Base-by-base conservation (phyloP, 768 basidiomycete species). In the Collybiopsis confluens region DNA sequence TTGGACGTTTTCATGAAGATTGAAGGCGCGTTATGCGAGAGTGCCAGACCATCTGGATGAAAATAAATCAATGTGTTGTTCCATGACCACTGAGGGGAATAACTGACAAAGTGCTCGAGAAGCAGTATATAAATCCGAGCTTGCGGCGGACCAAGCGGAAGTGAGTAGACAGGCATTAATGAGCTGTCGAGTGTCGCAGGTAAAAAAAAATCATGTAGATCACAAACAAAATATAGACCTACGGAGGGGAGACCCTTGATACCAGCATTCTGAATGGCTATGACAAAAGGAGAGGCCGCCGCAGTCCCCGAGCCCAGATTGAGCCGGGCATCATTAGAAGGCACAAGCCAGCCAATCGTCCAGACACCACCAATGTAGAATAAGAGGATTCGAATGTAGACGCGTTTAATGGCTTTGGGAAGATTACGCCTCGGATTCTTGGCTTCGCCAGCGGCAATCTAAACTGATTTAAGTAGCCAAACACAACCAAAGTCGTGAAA, bases 81-180 rank as follows among this genome's bases (percentile, higher is more conserved):
- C 46, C 41, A 16, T n/a, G 16, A 23, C 20, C 38, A 7, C 3
- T 7, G n/a, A n/a, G n/a, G 10, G n/a, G 15, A 27, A 38, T 33
- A 24, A 74, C 86, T 61, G 57, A 90, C 88, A 95, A 8, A 98
- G 77, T 0, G 88, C 89, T 52, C 90, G 84, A 16, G 92, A 93
- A 43, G 87, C 86, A 3, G 92, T 94, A 71, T 92, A 96, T 43
- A 97, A 67, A 65, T 96, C 92, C 65, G 87, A 89, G 21, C 86
- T 86, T 4, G 90, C 91, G 30, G 94, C 93, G 23, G 93, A 96
- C 87, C 90, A 94, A 4, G 94, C 93, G 2, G 92, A 91, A 36
- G 88, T 91, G 58, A 98, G 70, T 13, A 96, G 75, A 65, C 81
- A 84, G 2, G 87, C 89, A 62, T 91, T 92, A 65, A 92, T 90